Base-by-base conservation (phyloP, 495 filamentous ascomycete species). In the Annulohypoxylon nitens region DNA sequence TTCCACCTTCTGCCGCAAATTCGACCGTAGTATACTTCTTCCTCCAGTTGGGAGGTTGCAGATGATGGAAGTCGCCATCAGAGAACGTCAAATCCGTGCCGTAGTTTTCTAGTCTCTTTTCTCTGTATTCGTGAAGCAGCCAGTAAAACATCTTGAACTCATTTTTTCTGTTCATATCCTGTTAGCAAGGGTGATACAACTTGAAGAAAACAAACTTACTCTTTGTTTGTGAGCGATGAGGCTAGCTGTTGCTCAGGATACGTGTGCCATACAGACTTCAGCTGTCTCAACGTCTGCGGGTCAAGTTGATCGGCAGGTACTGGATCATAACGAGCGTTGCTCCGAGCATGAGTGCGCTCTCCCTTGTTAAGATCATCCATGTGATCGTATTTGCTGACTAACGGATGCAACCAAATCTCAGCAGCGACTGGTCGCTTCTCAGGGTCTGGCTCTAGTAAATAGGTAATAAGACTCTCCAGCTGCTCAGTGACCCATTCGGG, bases 141-240 rank as follows among this genome's bases (percentile, higher is more conserved):
- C 88, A 90, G 83, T 98, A 99, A 73, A 98, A 97, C 76, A 94
- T 84, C 71, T 97, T 95, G 75, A 97, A 93, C 37, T 97, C 92
- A 66, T 95, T 98, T 1, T 86, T 84, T 70, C 93, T 97, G 64
- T 30, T 11, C 9, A 53, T 11, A 61, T 23, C 67, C 67, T 23
- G 33, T 82, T 74, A 84, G 78, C 16, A 67, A 54, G n/a, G 26
- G 16, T 16, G 12, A 55, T 34, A 75, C 66, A 78, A 45, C 20
- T 37, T 14, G 60, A 25, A 6, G 20, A 30, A 18, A 33, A 47
- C n/a, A 51, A 48, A 75, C 83, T 53, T 88, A 95, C 92, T 92
- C 90, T 11, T 89, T 81, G 64, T 84, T 88, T 30, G 90, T 77
- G 3, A 98, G 81, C 68, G 86, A 89, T 67, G 88, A 81, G 39